Conservation (phyloP, 1,139 yeast species). For the Kodamaea ohmeri region DNA sequence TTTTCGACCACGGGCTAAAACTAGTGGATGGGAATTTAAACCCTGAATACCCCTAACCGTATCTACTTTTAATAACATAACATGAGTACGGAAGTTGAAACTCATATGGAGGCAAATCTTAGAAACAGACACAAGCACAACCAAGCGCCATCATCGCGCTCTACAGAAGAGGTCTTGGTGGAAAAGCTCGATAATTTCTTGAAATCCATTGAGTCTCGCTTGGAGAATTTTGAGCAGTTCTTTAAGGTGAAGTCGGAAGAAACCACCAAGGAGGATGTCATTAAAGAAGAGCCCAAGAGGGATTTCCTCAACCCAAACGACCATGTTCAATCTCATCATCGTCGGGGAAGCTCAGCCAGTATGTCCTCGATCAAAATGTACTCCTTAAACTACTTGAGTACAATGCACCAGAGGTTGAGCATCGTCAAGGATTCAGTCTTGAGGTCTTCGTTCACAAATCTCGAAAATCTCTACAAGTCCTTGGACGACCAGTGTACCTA, state of each 20-base stretch:
- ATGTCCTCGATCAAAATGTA: constrained; percentile 32
- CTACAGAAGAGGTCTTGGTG: constrained; percentile 49
- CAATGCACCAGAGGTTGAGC: constrained; percentile 43
- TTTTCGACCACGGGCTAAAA: too few relatives aligned
- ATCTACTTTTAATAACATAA: too few relatives aligned
- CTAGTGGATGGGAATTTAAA: too few relatives aligned
- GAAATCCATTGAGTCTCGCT: constrained; percentile 50
- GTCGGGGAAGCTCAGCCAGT: constrained; percentile 31
- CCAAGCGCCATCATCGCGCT: neutral
- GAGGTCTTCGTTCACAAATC: constrained; percentile 41
- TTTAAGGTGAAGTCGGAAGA: constrained; percentile 34
- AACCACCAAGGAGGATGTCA: constrained; percentile 14
- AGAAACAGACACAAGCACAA: constrained; percentile 8
- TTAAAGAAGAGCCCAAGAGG: neutral
- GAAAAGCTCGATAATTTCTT: constrained; percentile 53
- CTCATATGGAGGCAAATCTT: neutral
- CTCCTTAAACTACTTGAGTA: constrained; percentile 34
- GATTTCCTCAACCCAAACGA: too few relatives aligned
- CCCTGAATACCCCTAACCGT: too few relatives aligned
- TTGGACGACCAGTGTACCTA: constrained; percentile 57
- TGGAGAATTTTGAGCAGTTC: constrained; percentile 52
- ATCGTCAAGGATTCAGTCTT: constrained; percentile 43
- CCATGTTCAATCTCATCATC: too few relatives aligned
- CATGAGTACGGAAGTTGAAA: neutral
- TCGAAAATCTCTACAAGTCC: constrained; percentile 48